phyloP scores from a whole-genome alignment of 2,329 filamentous ascomycete genomes.

The Claviceps capensis region DNA sequence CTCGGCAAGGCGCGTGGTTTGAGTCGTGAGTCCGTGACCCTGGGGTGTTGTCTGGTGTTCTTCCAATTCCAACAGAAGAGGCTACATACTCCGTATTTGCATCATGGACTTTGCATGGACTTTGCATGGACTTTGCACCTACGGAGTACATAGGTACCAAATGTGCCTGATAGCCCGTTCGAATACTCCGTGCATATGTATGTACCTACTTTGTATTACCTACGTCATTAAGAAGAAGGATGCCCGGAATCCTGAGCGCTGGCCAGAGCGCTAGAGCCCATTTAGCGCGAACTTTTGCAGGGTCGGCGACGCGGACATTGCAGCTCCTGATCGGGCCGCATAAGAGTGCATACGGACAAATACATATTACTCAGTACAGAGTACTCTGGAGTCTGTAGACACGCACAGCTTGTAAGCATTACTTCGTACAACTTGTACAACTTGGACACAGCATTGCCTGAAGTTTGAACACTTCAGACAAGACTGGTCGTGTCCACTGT shows the following conservation, averaged over 20 bases:
- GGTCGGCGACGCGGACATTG: conserved; percentile 1
- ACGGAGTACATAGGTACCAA: background rate
- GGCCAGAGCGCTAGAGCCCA: conserved; percentile 1
- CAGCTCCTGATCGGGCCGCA: background rate
- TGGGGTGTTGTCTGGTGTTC: background rate
- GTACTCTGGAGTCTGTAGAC: too few species aligned
- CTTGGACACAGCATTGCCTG: too few species aligned
- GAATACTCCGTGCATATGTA: background rate
- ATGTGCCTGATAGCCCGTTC: too few species aligned
- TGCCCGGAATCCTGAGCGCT: conserved; percentile 1
- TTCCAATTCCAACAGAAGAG: background rate
- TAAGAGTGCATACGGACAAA: background rate
- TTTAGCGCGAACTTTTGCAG: conserved; percentile 9
- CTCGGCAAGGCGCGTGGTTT: too few species aligned
- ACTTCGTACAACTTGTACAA: too few species aligned
- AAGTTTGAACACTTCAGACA: too few species aligned
- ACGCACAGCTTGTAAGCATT: too few species aligned
- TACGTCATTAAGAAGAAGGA: conserved; percentile 4
- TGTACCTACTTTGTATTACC: background rate
- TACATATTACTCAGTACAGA: too few species aligned
- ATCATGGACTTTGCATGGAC: background rate
- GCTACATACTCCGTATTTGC: background rate
- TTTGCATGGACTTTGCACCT: background rate
- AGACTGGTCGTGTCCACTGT: too few species aligned
- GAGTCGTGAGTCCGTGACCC: too few species aligned